These are phyloP conservation scores for Epichloe scottii DNA, from an alignment of 2,329 filamentous ascomycete genomes.

Conservation along the genomic window DNA sequence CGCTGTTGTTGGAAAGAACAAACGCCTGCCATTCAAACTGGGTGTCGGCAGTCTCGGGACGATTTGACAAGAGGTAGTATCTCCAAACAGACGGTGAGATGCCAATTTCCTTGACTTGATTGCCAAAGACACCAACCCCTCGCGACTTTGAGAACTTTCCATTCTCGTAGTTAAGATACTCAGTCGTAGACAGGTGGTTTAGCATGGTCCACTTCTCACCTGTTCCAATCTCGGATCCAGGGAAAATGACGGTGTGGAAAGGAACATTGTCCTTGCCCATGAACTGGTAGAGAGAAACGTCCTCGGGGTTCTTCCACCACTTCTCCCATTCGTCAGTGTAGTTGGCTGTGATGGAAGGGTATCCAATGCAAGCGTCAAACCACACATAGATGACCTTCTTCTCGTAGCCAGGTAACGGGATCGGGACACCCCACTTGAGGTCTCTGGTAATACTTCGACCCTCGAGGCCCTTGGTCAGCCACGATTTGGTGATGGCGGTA, in stretches of 20 bases:
- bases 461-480: slow-evolving; percentile 74
- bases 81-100: slow-evolving; percentile 82
- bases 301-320: slow-evolving; percentile 86
- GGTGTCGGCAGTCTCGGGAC: slow-evolving; percentile 75
- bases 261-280: slow-evolving; percentile 67
- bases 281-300: slow-evolving; percentile 86
- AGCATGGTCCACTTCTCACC: slow-evolving; percentile 80
- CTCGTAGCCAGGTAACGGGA: slow-evolving; percentile 37
- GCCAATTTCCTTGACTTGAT: slow-evolving; percentile 76
- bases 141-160: slow-evolving; percentile 91
- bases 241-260: slow-evolving; percentile 78
- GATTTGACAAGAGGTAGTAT: slow-evolving; percentile 76
- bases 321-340: slow-evolving; percentile 84
- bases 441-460: slow-evolving; percentile 84
- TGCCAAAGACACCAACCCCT: slow-evolving; percentile 83
- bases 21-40: slow-evolving; percentile 86
- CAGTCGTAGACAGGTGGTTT: slow-evolving; percentile 77
- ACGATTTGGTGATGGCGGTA: slow-evolving; percentile 63
- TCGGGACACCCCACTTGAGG: slow-evolving; percentile 71
- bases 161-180: slow-evolving; percentile 75
- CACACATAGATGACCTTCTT: slow-evolving; percentile 78
- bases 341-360: slow-evolving; percentile 85
- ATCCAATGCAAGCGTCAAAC: slow-evolving; percentile 90
- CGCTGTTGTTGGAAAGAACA: slow-evolving; percentile 76
- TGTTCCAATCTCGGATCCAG: slow-evolving; percentile 74